Evolutionary conservation across 495 filamentous ascomycete genomes (phyloP).

Genomic region (Xylaria acuta): DNA sequence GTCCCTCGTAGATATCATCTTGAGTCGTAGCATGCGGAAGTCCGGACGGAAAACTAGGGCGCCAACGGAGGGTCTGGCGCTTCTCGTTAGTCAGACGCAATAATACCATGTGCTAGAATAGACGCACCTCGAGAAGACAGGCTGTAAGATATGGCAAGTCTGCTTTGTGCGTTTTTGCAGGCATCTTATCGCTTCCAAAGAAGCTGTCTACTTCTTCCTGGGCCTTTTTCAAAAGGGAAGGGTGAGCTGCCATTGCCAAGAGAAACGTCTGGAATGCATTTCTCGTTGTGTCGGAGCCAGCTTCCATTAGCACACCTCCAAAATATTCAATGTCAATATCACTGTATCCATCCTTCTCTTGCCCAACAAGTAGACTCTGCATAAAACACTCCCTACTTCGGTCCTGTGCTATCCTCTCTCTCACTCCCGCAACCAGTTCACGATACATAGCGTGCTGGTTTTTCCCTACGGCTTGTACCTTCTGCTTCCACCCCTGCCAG

Average conservation of each 20-base stretch:
- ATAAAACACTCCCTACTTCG: conserved; percentile 24
- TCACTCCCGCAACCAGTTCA: conserved; percentile 20
- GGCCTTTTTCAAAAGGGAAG: conserved; percentile 41
- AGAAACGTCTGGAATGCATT: conserved; percentile 47
- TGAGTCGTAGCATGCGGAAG: conserved; percentile 38
- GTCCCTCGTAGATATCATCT: conserved; percentile 44
- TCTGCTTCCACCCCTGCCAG: conserved; percentile 22
- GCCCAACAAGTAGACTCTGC: neutral
- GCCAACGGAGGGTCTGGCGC: conserved; percentile 43
- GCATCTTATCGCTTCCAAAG: conserved; percentile 41
- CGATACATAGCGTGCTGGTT: conserved; percentile 26
- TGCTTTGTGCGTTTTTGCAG: conserved; percentile 25
- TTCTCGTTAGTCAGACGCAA: conserved; percentile 1
- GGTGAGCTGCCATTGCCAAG: conserved; percentile 51
- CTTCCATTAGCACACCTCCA: conserved; percentile 44
- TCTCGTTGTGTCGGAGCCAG: conserved; percentile 54
- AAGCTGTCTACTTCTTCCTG: conserved; percentile 38
- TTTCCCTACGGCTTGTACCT: neutral
- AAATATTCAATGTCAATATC: conserved; percentile 32
- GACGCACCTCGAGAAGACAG: conserved; percentile 18
- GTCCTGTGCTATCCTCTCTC: conserved; percentile 22
- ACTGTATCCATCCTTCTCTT: conserved; percentile 31
- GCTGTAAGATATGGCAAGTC: conserved; percentile 24
- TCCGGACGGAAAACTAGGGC: conserved; percentile 37
- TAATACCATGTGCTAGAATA: neutral